These are phyloP conservation scores for Meyerozyma sp. DNA, from an alignment of 1,139 yeast genomes.

Conservation along the genomic window DNA sequence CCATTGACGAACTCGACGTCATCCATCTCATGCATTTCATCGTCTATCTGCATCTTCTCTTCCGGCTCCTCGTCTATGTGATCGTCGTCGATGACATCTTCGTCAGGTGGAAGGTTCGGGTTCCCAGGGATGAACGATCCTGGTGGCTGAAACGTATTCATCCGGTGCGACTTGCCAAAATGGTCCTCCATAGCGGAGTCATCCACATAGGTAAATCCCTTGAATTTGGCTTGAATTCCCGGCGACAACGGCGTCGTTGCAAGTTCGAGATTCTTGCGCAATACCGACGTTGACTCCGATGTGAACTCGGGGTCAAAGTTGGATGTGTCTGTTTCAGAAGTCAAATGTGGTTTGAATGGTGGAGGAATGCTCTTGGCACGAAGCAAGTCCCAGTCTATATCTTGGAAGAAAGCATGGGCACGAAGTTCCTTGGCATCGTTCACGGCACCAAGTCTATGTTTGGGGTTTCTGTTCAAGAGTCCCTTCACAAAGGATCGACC, in stretches of 20 bases:
- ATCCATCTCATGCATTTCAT: constrained; percentile 35
- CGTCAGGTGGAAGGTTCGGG: constrained; percentile 76
- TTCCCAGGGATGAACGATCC: constrained; percentile 77
- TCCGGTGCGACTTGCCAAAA: constrained; percentile 45
- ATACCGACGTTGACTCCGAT: constrained; percentile 77
- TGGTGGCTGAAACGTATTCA: constrained; percentile 48
- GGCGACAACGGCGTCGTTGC: constrained; percentile 84
- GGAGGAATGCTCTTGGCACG: constrained; percentile 86
- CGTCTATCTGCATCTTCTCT: constrained; percentile 49
- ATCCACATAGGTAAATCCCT: constrained; percentile 93
- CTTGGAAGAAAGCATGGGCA: constrained; percentile 86
- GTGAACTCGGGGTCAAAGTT: constrained; percentile 98
- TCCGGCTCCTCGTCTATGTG: constrained; percentile 50
- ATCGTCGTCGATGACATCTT: constrained; percentile 76
- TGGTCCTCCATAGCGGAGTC: constrained; percentile 91
- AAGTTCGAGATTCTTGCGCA: constrained; percentile 62
- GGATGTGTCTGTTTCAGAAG: constrained; percentile 88
- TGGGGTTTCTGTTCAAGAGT: constrained; percentile 87
- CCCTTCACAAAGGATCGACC: constrained; percentile 96
- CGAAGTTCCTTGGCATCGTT: constrained; percentile 89
- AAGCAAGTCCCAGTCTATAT: constrained; percentile 83
- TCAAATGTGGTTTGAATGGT: constrained; percentile 90
- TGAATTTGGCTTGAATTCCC: constrained; percentile 91
- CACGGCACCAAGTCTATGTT: constrained; percentile 84
- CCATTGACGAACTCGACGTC: constrained; percentile 85